Conservation (phyloP, 441 rosid genomes). For the Sinapis alba region DNA sequence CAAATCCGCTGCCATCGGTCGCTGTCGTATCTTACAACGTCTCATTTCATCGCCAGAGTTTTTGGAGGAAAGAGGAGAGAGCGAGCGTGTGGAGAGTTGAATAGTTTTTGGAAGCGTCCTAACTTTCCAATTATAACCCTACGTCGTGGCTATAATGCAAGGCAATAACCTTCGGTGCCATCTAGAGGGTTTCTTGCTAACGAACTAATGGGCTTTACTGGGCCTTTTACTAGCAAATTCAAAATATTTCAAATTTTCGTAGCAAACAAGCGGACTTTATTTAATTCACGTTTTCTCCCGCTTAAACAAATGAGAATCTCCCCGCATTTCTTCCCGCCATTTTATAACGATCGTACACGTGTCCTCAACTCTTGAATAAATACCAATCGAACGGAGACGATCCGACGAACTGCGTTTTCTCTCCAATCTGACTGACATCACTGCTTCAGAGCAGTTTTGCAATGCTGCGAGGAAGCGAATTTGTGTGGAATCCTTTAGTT, state of each 20-base stretch:
- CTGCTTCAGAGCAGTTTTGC: constrained; percentile 7
- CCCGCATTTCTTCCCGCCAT: constrained; percentile 38
- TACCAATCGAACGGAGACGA: constrained; percentile 18
- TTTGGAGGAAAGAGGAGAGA: constrained; percentile 29
- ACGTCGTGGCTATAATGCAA: background rate
- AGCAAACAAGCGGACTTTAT: constrained; percentile 31
- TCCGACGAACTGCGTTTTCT: background rate
- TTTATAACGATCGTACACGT: constrained; percentile 51
- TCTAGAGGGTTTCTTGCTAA: background rate
- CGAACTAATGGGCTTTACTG: constrained; percentile 29
- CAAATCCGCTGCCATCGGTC: constrained; percentile 33
- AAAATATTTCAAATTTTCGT: constrained; percentile 16
- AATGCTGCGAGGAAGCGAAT: constrained; percentile 13
- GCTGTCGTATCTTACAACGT: constrained; percentile 21
- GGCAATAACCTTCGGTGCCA: background rate
- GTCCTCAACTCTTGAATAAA: constrained; percentile 13
- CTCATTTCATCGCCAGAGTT: constrained; percentile 37
- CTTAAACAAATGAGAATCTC: constrained; percentile 6
- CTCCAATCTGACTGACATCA: background rate
- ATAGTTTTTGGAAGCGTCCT: constrained; percentile 34
- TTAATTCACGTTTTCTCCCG: constrained; percentile 33
- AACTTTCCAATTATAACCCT: constrained; percentile 33
- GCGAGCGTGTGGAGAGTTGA: constrained; percentile 14
- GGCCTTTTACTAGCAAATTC: constrained; percentile 15
- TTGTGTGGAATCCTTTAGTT: constrained; percentile 9